Base-by-base conservation (phyloP, 352 stramenopile species). In the Globisporangium abappressorium region DNA sequence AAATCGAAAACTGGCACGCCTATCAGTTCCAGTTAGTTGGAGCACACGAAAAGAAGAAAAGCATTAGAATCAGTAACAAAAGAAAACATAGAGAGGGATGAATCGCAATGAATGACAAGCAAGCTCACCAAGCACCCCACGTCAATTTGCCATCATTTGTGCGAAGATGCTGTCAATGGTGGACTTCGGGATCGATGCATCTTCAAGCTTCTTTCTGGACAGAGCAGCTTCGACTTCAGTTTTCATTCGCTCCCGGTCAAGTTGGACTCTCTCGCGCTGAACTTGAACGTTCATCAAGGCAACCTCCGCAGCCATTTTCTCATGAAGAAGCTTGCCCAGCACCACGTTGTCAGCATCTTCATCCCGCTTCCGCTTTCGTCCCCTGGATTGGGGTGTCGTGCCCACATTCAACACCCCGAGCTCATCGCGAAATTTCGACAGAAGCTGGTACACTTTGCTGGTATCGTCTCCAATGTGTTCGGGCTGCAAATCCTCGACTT, bases 1-100 rank as follows among this genome's bases (percentile, higher is more conserved):
- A 92, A 92, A 69, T 63, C 80, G 22, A 92, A 92, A 66, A 75
- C 84, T 54, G 88, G 74, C 71, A 88, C 81, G 64, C 80, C 84
- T 14, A 85, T 92, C 69, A 89, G 81, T 65, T 92, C 81, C 51
- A 90, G 78, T 59, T 88, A 84, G 64, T 15, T 53, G 54, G 36
- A 15, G 54, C 30, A 60, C 43, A 59, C n/a, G 63, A 47, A 26
- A 54, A 64, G 15, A 61, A 60, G 5, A 15, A 46, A 64, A 51
- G 11, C 26, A 47, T 70, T 65, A 59, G 56, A 58, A 43, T 24
- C 64, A 59, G 3, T 24, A 51, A n/a, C 43, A 51, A 36, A 51
- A n/a, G 43, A 60, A 41, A 70, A 46, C 56, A 70, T 70, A 70
- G 64, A 70, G 56, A n/a, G 43, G 55, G 56, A 38, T 60, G 8